Evolutionary conservation across 1,139 yeast genomes (phyloP).

Genomic region (Pichia sp.): DNA sequence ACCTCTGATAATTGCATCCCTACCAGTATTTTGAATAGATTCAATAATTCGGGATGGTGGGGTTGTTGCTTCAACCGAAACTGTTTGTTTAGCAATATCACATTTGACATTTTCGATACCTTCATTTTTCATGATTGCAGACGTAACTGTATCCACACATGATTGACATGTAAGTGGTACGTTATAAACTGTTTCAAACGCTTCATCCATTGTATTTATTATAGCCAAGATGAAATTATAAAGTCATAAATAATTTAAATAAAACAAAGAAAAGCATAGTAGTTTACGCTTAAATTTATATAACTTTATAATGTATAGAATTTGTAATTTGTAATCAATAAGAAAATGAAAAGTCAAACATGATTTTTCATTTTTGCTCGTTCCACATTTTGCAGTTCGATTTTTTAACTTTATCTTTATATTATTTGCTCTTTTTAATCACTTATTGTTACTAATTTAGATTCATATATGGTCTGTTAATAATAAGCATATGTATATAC

Average conservation of each 20-base stretch:
- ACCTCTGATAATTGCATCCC: constrained; percentile 88
- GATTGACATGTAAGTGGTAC: constrained; percentile 71
- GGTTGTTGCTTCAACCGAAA: constrained; percentile 55
- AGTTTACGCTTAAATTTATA: no score
- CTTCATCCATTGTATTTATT: neutral
- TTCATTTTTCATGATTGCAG: constrained; percentile 42
- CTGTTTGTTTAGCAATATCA: constrained; percentile 51
- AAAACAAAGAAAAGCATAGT: no score
- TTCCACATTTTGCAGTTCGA: neutral
- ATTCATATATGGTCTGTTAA: no score
- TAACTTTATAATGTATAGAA: no score
- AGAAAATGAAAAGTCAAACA: neutral
- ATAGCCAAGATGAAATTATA: neutral
- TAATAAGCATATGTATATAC: no score
- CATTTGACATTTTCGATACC: constrained; percentile 46
- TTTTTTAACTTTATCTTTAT: neutral
- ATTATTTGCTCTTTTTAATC: no score
- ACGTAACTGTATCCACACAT: constrained; percentile 57
- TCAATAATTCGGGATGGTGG: constrained; percentile 67
- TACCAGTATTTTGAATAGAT: constrained; percentile 65
- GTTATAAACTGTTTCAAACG: constrained; percentile 57
- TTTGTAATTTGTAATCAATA: neutral
- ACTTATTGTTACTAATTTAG: no score
- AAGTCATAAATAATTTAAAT: neutral
- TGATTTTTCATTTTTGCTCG: neutral